Base-by-base conservation (phyloP, 1,284 basidiomycete species). In the Fomes fomentarius region DNA sequence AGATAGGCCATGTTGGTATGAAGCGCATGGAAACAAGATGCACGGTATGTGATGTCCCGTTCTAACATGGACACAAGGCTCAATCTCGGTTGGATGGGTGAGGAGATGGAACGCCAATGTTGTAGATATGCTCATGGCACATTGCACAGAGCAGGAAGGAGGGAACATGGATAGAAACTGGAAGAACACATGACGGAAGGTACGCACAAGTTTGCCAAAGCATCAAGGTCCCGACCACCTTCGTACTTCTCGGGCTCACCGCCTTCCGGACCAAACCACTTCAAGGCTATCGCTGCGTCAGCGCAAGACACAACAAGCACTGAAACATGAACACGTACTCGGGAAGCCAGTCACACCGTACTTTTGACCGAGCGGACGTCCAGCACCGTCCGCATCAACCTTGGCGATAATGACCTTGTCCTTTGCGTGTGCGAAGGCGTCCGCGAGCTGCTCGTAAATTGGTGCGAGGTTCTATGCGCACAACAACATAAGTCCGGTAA, bases 391-490 rank as follows among this genome's bases (percentile, higher is more conserved):
- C 1, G 94, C 95, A 64, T 98, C 94, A 6, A 96, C 89, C 71
- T 97, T 97, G 58, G 94, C 95, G 60, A 98, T 86, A 50, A 93
- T 64, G 22, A 98, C 91, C 69, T 91, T 92, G 71, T 93, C 85
- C 66, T 89, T 88, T 41, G 79, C 83, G 57, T 88, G 80, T 4
- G 82, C 75, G 68, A 88, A 98, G 11, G 91, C 89, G 66, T 96
- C 91, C 33, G 88, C 96, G 17, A 98, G 83, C 71, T 96, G 81
- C 70, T 96, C 96, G 63, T 93, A 98, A 3, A 76, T 73, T 11
- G 95, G 95, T 0, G 92, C 93, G 53, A 98, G 88, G 75, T 82
- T 89, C 90, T 91, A 71, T 56, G 33, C 11, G n/a, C n/a, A 24
- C 15, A 22, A 22, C 22, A 39, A 10, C 4, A 15, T 48, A 6